Evolutionary conservation across 768 basidiomycete genomes (phyloP), one percentile per base, ranked within the genome.

Genomic region (Astraeus odoratus): DNA sequence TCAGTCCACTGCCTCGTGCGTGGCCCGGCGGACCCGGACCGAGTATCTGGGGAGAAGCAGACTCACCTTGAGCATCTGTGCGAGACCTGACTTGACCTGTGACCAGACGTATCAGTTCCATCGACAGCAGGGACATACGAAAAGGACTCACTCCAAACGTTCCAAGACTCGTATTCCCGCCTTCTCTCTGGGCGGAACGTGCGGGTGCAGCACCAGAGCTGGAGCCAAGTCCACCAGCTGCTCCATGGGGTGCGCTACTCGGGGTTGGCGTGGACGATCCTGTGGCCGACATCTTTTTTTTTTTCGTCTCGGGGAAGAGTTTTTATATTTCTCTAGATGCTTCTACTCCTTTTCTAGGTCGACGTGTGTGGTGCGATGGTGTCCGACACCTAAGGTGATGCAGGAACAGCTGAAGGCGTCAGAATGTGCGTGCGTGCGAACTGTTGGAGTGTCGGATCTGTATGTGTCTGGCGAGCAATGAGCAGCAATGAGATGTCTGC

Each of bases 51-150:
- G 51, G 46, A 44, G 46, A 43, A 34, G 51, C 46, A 42, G 54
- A 84, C 87, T 23, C 22, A 39, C 37, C 78, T 96, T 96, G 57
- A 96, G 73, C 94, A 98, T 96, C 74, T 96, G 92, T 3, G 94
- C 92, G 37, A 98, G 73, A 48, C 91, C 93, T 19, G 88, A 88
- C 67, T 94, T 94, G 58, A 94, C 92, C 86, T 89, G 51, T 3
- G 39, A 29, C 16, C 43, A 46, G 31, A 39, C 47, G 46, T 6
- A 37, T 55, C 47, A 50, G 38, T 0, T 15, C 0, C 33, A 23
- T 4, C 18, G 13, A 10, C 18, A 29, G 10, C n/a, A n/a, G 22
- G 0, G 5, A 3, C n/a, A 10, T 8, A 10, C 23, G 15, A 43
- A 35, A 5, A 46, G 40, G 24, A 58, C 73, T 43, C 58, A 85